Base-by-base conservation (phyloP, 192 early-diverging fungal species). In the Gaertneriomyces semiglobifer region DNA sequence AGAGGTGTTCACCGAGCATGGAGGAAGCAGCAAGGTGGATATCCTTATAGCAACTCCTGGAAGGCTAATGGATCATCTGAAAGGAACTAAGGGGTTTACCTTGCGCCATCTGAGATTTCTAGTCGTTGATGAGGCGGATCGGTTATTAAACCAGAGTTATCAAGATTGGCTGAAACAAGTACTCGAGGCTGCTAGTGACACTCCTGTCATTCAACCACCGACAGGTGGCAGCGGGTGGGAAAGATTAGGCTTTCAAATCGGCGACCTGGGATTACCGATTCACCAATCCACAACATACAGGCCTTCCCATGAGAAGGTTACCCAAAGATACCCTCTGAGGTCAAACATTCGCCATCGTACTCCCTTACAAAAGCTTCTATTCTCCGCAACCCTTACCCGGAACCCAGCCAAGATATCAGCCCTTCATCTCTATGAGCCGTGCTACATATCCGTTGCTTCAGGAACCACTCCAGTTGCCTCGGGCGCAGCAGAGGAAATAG, bases 101-200 rank as follows among this genome's bases (percentile, higher is more conserved):
- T 78, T 98, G 20, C 89, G 91, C 57, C 93, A 98, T 75, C 73
- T 98, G 50, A 79, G 93, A 64, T 98, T 94, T 72, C 77, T 95
- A 80, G 89, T 93, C 11, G 88, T 98, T 55, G 96, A 99, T 80
- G 96, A 99, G 69, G 96, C 96, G 1, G 96, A 99, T 78, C 82
- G 95, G 20, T 68, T 99, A 39, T 76, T 99, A 56, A 91, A 91
- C 65, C 93, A 96, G 73, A 88, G 87, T 57, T 95, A 90, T 71
- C 88, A 95, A 62, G 95, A 90, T 51, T 98, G 96, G 96, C 77
- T 98, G 46, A 72, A 70, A 7, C 79, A 86, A 47, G 89, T 93
- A 14, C 80, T 91, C 48, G 77, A 80, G 38, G 81, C 90, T 0
- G 71, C 58, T 20, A 82, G 80, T 16, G 84, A 82, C 9, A 75